Evolutionary conservation across 1,284 basidiomycete genomes (phyloP), one percentile per base, ranked within the genome.

Genomic region (Cystobasidium pallidum): DNA sequence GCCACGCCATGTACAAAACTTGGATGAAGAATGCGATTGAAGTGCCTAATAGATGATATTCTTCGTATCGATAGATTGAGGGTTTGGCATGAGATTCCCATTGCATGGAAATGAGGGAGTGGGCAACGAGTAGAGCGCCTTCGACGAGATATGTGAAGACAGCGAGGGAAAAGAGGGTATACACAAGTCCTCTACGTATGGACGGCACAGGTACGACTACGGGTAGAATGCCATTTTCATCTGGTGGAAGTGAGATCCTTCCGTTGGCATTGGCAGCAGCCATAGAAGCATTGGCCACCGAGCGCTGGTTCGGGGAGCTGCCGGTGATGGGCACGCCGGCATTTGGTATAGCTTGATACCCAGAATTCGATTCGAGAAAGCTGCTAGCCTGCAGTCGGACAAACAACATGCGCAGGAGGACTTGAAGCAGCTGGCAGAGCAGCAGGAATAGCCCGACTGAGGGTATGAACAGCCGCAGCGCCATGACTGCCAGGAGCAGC

Each of bases 91-190:
- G 19, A 10, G 52, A 34, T 47, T 73, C 67, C 58, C 67, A 70
- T 6, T n/a, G 21, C 70, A 24, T 24, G 17, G 55, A 64, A 26
- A 75, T 49, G 66, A 77, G 61, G 3, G 74, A 68, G n/a, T 59
- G 47, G 2, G 75, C 49, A 13, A 64, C 47, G 13, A 75, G 47
- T 24, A 76, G 58, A 1, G 59, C 75, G 7, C 70, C 30, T 24
- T 77, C 76, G 47, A 73, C 76, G 32, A 77, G 66, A 43, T 76
- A 78, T 19, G 74, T 75, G 28, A 67, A 59, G 0, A 70, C 75
- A 6, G 68, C 47, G 11, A 77, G n/a, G 0, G 66, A 72, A 17
- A 74, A 74, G n/a, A 76, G 39, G 2, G n/a, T 13, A 8, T 78
- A 61, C 15, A 78, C 74, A 13, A 76, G 49, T 2, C 45, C 28